phyloP scores from a whole-genome alignment of 2,329 filamentous ascomycete species.

The Apiospora aurea region DNA sequence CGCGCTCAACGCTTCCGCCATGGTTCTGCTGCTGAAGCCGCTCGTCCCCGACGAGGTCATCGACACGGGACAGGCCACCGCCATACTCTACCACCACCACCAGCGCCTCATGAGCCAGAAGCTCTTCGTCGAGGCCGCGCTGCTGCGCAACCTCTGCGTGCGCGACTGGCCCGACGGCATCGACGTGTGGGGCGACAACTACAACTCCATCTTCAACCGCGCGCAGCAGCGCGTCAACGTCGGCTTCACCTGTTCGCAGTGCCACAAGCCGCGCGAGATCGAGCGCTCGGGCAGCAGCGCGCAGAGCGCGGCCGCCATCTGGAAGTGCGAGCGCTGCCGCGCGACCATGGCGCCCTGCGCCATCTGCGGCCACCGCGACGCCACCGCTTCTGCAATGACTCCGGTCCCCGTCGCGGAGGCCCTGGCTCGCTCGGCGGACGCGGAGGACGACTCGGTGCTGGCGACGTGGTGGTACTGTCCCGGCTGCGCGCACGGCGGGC shows the following conservation, averaged over 20 bases:
- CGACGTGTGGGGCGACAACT: constrained; percentile 61
- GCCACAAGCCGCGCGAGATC: constrained; percentile 63
- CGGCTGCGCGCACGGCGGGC: constrained; percentile 68
- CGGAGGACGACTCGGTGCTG: constrained; percentile 40
- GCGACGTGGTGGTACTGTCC: constrained; percentile 70
- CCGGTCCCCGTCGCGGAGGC: constrained; percentile 35
- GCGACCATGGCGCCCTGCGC: constrained; percentile 63
- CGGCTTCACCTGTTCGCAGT: constrained; percentile 61
- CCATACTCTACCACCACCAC: constrained; percentile 67
- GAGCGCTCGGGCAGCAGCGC: constrained; percentile 49
- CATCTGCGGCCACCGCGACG: constrained; percentile 63
- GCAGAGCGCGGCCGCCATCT: constrained; percentile 53
- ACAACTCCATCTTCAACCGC: constrained; percentile 59
- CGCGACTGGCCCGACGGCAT: constrained; percentile 62
- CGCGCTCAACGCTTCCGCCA: constrained; percentile 65
- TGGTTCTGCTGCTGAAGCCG: constrained; percentile 65
- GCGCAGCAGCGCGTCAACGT: constrained; percentile 63
- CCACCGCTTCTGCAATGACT: constrained; percentile 46
- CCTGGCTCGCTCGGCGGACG: constrained; percentile 28
- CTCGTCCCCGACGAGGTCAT: constrained; percentile 63
- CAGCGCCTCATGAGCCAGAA: constrained; percentile 64
- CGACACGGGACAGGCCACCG: constrained; percentile 60
- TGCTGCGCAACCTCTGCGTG: constrained; percentile 67
- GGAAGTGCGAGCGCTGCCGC: constrained; percentile 64
- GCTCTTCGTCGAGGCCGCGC: constrained; percentile 66